Evolutionary conservation across 2,329 filamentous ascomycete genomes (phyloP).

Genomic region (Neonectria faginata): DNA sequence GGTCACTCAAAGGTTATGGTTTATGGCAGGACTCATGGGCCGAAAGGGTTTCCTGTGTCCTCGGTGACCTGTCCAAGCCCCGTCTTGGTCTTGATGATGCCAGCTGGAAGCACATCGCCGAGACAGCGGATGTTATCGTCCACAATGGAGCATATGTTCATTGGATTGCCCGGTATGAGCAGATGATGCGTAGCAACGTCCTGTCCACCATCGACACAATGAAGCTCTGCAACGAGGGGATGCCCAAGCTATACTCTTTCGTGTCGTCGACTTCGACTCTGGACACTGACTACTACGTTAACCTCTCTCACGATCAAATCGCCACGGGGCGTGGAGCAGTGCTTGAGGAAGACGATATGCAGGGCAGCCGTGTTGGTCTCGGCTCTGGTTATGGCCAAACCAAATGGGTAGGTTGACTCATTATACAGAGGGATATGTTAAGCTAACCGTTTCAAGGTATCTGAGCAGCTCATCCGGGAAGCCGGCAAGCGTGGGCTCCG

Average conservation of each 20-base stretch:
- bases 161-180: constrained; percentile 83
- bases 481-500: constrained; percentile 81
- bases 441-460: constrained; percentile 26
- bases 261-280: constrained; percentile 83
- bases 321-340: constrained; percentile 72
- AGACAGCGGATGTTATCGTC: constrained; percentile 77
- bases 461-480: constrained; percentile 77
- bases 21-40: constrained; percentile 81
- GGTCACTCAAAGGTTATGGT: constrained; percentile 80
- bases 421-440: background rate
- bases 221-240: constrained; percentile 79
- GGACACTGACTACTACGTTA: constrained; percentile 83
- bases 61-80: constrained; percentile 80
- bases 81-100: constrained; percentile 76
- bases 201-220: constrained; percentile 81
- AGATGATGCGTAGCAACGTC: constrained; percentile 80
- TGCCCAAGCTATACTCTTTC: constrained; percentile 81
- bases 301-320: constrained; percentile 68
- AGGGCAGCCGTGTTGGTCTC: constrained; percentile 79
- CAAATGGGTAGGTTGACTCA: constrained; percentile 76
- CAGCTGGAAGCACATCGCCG: constrained; percentile 73
- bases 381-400: constrained; percentile 90
- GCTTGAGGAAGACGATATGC: constrained; percentile 81
- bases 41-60: constrained; percentile 68
- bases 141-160: constrained; percentile 88